Base-by-base conservation (phyloP, 176 grass and related monocot species). In the Rhynchospora breviuscula region DNA sequence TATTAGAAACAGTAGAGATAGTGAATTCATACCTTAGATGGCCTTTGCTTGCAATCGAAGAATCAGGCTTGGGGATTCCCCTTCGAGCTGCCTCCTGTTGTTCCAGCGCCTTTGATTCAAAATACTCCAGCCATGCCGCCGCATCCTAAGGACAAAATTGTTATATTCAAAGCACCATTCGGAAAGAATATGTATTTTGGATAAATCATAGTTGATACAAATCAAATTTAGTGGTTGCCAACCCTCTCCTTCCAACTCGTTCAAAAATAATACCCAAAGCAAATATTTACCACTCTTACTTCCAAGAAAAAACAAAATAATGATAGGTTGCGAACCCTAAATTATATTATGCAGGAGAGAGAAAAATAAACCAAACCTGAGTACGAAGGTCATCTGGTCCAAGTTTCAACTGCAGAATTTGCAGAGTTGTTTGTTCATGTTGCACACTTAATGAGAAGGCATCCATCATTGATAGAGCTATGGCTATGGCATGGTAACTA, bases 401-500 rank as follows among this genome's bases (percentile, higher is more conserved):
- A 86, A 99, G 93, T 90, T 96, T 99, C 58, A 87, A 87, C 72
- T 99, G 89, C 84, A 99, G 93, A 86, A 99, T 99, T 81, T 90
- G 97, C 51, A 99, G 89, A 74, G 97, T 99, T 48, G 97, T 99
- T 82, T 95, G 89, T 88, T 99, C 97, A 93, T 99, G 97, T 85
- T 99, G 97, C 77, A 91, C 88, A 8, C 97, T 99, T 61, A 99
- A 71, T 51, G 97, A 92, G 81, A 92, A 96, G 10, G 97, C 91
- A 11, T 99, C 93, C 97, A 99, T 99, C 97, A 96, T 95, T 23
- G 97, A 99, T 66, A 99, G 89, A 83, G 97, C 97, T 89, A 99
- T 99, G 57, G 97, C 97, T 83, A 99, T 99, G 70, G 97, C 97
- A 90, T 99, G 97, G 72, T 99, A 99, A 88, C 97, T 99, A 57